Conservation (phyloP, 768 basidiomycete species). For the Tulasnella sp. region DNA sequence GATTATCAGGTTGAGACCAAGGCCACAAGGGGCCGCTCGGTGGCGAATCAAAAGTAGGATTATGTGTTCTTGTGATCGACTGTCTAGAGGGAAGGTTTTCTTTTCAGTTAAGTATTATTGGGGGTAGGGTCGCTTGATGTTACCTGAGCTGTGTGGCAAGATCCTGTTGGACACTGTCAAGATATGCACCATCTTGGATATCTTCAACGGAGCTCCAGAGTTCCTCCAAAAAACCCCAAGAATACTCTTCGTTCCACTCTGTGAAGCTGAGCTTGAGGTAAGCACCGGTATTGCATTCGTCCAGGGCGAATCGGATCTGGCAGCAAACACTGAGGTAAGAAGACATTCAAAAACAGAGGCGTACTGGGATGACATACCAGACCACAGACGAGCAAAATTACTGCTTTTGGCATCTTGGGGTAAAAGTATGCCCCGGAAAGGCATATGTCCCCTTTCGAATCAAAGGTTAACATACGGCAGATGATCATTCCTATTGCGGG, state of each 20-base stretch:
- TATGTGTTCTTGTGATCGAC: not conserved
- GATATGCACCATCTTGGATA: not conserved
- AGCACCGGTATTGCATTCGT: not conserved
- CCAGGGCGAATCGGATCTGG: not conserved
- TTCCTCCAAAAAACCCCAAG: not conserved
- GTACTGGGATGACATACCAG: too few species aligned
- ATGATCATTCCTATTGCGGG: not conserved
- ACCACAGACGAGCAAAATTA: too few species aligned
- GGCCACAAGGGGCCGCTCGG: not conserved
- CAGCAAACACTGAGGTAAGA: too few species aligned
- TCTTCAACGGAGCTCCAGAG: not conserved
- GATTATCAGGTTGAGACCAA: not conserved
- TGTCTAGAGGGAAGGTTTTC: not conserved
- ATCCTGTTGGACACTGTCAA: not conserved
- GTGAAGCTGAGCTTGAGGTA: not conserved
- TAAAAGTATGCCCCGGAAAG: not conserved
- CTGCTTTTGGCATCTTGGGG: not conserved
- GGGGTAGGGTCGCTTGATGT: not conserved
- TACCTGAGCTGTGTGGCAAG: not conserved
- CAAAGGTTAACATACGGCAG: not conserved
- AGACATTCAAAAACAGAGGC: too few species aligned
- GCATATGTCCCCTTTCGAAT: not conserved
- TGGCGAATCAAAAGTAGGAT: not conserved
- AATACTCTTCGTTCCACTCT: not conserved
- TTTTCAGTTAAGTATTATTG: too few species aligned